Evolutionary conservation across 2,329 filamentous ascomycete genomes (phyloP), one percentile per base, ranked within the genome.

Genomic region (Aspergillus latus): DNA sequence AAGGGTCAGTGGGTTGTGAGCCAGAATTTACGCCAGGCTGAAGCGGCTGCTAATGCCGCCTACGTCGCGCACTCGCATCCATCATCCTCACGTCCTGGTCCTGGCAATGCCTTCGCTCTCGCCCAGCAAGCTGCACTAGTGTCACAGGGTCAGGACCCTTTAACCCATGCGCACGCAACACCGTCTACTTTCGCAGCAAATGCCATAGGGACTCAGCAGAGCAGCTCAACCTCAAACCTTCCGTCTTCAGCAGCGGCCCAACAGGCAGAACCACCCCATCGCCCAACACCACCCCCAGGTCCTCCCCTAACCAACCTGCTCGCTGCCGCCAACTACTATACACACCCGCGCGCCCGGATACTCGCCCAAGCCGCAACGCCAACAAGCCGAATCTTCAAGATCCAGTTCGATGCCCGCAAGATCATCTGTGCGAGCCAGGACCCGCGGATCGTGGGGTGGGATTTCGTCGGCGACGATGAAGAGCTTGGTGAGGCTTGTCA

Each of bases 391-490:
- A 89, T 99, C 2, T 99, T 97, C 80, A 99, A 99, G 74, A 80
- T 97, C 36, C 94, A 99, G 72, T 99, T 97, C 64, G 94, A 99
- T 70, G 90, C 92, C 0, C 84, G 92, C 21, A 87, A 92, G 65
- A 95, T 99, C 64, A 88, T 99, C 53, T 97, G 92, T 76, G 97
- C 93, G 71, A 94, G 89, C 62, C 92, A 97, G 72, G 91, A 94
- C 55, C 87, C 87, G 39, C 86, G 88, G 13, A 97, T 99, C 68
- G 91, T 97, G 0, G 94, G 92, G 0, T 99, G 94, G 94, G 94
- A 99, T 73, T 99, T 97, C 80, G 94, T 92, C 58, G 90, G 92
- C 63, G 88, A 85, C 4, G 92, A 99, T 62, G 75, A 83, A 54
- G 88, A 95, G 64, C 83, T 97, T 52, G 84, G 90, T 54, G 87